Evolutionary conservation across 495 filamentous ascomycete genomes (phyloP), one percentile per base, ranked within the genome.

Genomic region (Neurospora sp.): DNA sequence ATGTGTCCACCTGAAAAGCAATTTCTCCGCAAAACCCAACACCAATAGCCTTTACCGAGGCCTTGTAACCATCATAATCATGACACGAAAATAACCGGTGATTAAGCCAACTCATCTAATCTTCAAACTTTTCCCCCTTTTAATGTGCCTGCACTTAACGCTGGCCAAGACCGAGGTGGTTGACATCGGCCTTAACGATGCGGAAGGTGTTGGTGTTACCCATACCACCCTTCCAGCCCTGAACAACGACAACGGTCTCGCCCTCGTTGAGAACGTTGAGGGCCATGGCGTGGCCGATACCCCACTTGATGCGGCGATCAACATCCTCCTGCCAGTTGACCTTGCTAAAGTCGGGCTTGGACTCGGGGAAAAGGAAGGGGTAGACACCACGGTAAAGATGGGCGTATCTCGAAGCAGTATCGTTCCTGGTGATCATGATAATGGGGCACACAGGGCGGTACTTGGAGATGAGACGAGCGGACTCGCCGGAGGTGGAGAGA

Each of bases 291-390:
- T 93, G 88, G 78, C 82, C 81, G 80, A 98, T 91, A 82, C 92
- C 96, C 95, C 95, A 99, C 85, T 93, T 96, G 76, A 98, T 92
- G 78, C 96, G 93, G 79, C 91, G 88, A 85, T 99, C 96, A 76
- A 99, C 96, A 83, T 99, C 96, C 85, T 98, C 93, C 85, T 99
- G 96, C 96, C 96, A 99, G 81, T 94, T 91, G 78, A 90, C 90
- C 77, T 85, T 86, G 77, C 84, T 84, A 86, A 98, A 99, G 85
- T 99, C 92, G 70, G 96, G 96, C 89, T 98, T 98, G 72, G 85
- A 82, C 86, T 97, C 91, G 68, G 92, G 89, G 87, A 97, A 99
- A 75, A 91, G 86, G 91, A 98, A 98, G 22, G 96, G 96, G 81
- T 97, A 99, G 69, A 98, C 94, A 75, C 96, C 96, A 77, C 96